Conservation (phyloP, 306 rosid species). For the Hippophae gyantsensis region DNA sequence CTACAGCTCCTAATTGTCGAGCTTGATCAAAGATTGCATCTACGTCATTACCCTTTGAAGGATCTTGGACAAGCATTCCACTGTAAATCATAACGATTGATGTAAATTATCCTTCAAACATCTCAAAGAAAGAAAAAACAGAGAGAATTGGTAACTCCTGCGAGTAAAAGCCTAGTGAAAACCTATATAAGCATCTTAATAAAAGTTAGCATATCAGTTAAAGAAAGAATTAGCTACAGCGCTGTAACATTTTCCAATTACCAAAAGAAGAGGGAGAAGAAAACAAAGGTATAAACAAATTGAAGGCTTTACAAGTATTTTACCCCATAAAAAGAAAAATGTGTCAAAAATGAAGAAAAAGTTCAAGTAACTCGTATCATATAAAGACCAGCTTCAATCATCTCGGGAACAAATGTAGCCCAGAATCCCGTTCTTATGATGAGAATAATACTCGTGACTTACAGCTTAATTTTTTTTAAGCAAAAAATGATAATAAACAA, state of each 20-base stretch:
- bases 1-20: slow-evolving; percentile 81
- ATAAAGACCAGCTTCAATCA: neutral
- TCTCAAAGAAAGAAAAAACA: slow-evolving; percentile 10
- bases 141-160: neutral
- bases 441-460: neutral
- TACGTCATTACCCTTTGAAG: slow-evolving; percentile 76
- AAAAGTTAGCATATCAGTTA: too few relatives aligned
- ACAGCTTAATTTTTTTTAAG: too few relatives aligned
- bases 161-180: too few relatives aligned
- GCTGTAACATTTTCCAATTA: too few relatives aligned
- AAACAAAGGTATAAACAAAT: too few relatives aligned
- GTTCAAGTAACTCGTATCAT: neutral
- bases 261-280: too few relatives aligned
- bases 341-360: neutral
- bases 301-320: neutral
- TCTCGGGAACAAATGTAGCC: neutral
- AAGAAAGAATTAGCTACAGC: too few relatives aligned
- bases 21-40: slow-evolving; percentile 83
- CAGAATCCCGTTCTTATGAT: neutral
- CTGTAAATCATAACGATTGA: slow-evolving; percentile 35
- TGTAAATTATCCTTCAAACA: slow-evolving; percentile 7
- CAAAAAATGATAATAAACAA: too few relatives aligned
- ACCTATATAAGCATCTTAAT: neutral
- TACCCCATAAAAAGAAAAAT: neutral
- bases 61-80: slow-evolving; percentile 99